phyloP scores from a whole-genome alignment of 1,284 basidiomycete genomes.

The Fomes fomentarius region DNA sequence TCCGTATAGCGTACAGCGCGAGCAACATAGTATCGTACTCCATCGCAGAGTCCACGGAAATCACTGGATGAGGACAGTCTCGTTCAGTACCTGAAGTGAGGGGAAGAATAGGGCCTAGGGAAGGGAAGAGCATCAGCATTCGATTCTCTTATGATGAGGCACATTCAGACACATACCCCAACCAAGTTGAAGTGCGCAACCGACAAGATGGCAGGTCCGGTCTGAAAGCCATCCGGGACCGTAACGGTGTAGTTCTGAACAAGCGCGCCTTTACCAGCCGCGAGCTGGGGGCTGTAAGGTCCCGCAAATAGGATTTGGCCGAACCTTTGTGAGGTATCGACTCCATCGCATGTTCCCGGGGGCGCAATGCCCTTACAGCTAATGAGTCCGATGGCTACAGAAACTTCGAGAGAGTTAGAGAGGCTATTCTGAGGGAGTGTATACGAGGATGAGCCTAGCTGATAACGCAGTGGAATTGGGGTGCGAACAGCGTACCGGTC shows the following conservation, averaged over 20 bases:
- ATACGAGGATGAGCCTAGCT: too few relatives aligned
- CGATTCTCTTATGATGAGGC: too few relatives aligned
- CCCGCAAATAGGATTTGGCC: conserved; percentile 50
- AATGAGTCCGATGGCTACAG: conserved; percentile 43
- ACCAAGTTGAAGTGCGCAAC: conserved; percentile 5
- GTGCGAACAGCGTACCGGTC: neutral
- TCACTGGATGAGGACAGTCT: conserved; percentile 7
- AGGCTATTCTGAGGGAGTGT: conserved; percentile 29
- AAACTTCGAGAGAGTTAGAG: conserved; percentile 42
- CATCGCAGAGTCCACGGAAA: too few relatives aligned
- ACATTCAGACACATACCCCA: neutral
- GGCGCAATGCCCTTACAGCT: conserved; percentile 32
- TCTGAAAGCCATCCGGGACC: neutral
- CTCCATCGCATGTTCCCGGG: conserved; percentile 26
- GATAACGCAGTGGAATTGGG: neutral
- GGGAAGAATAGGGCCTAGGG: conserved; percentile 5
- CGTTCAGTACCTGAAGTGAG: neutral
- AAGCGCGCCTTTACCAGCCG: neutral
- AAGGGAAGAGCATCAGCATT: neutral
- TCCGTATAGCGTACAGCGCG: too few relatives aligned
- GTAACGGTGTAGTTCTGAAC: conserved; percentile 8
- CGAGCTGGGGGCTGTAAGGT: conserved; percentile 39
- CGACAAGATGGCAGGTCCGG: neutral
- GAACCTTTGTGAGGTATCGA: conserved; percentile 32
- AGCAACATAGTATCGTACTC: too few relatives aligned